Percentiles rank a stretch among this genome's conserved stretches.
phyloP scores from a whole-genome alignment of 148 eudicot species.

The Beta vulgaris region DNA sequence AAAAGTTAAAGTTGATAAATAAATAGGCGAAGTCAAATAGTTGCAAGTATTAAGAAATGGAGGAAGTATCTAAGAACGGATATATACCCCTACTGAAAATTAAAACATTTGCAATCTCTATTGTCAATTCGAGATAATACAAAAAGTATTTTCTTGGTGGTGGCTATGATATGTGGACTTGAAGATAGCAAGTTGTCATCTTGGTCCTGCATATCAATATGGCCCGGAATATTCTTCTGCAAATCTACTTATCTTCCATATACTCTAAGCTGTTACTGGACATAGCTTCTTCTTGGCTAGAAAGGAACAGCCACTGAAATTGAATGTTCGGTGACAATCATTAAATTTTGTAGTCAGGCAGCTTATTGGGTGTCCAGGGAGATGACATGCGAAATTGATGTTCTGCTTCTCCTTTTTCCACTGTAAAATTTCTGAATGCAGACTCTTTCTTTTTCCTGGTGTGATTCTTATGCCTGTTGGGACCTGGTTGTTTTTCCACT shows the following conservation, averaged over 20 bases:
- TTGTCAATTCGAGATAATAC: too few species aligned
- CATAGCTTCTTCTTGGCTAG: neutral
- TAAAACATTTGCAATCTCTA: neutral
- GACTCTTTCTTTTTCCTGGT: neutral
- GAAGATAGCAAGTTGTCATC: too few species aligned
- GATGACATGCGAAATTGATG: neutral
- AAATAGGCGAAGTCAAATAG: too few species aligned
- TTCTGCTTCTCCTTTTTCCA: neutral
- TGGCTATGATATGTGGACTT: too few species aligned
- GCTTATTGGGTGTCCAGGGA: neutral
- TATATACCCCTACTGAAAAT: neutral
- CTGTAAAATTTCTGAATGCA: neutral
- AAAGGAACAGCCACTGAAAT: neutral
- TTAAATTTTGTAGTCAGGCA: neutral
- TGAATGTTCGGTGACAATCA: neutral
- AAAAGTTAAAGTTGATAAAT: too few species aligned
- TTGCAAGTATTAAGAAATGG: too few species aligned
- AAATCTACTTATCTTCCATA: neutral
- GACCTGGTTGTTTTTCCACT: neutral
- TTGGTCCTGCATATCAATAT: too few species aligned
- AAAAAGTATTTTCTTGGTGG: neutral
- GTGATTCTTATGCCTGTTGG: neutral
- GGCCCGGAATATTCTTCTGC: neutral
- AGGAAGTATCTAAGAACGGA: too few species aligned
- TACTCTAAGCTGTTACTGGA: neutral